Evolutionary conservation across 2,329 filamentous ascomycete species (phyloP).

Genomic region (Venturia aucupariae): DNA sequence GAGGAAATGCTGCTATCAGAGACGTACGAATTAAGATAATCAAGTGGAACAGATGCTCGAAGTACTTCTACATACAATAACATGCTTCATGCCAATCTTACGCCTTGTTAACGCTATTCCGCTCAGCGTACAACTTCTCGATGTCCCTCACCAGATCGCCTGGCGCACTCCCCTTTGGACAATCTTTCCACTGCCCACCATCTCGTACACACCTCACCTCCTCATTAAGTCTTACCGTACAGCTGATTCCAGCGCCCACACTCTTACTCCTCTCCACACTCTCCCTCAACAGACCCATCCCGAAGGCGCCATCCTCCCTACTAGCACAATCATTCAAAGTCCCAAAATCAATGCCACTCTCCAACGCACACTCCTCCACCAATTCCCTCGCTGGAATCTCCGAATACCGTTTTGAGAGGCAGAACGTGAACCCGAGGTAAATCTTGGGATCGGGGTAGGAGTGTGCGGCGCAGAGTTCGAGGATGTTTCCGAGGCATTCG

Average conservation of each 20-base stretch:
- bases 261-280: conserved; percentile 56
- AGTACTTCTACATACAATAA: too few species aligned
- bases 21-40: too few species aligned
- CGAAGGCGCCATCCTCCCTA: conserved; percentile 63
- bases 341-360: conserved; percentile 80
- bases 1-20: too few species aligned
- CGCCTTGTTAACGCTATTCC: background rate
- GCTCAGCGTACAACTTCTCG: conserved; percentile 51
- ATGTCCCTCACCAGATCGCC: conserved; percentile 70
- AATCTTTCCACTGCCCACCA: conserved; percentile 68
- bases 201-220: conserved; percentile 80
- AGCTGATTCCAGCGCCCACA: conserved; percentile 37
- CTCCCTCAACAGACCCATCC: conserved; percentile 55
- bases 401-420: conserved; percentile 65
- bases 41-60: background rate
- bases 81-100: background rate
- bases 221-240: conserved; percentile 57
- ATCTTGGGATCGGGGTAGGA: conserved; percentile 79
- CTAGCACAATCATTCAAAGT: conserved; percentile 74
- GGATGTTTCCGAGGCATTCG: conserved; percentile 89
- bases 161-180: conserved; percentile 56
- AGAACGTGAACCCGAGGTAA: conserved; percentile 89
- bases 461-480: conserved; percentile 81
- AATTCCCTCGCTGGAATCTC: conserved; percentile 71
- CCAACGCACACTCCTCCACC: conserved; percentile 77